Conservation (phyloP, 1,284 basidiomycete species). For the Somion occarium region DNA sequence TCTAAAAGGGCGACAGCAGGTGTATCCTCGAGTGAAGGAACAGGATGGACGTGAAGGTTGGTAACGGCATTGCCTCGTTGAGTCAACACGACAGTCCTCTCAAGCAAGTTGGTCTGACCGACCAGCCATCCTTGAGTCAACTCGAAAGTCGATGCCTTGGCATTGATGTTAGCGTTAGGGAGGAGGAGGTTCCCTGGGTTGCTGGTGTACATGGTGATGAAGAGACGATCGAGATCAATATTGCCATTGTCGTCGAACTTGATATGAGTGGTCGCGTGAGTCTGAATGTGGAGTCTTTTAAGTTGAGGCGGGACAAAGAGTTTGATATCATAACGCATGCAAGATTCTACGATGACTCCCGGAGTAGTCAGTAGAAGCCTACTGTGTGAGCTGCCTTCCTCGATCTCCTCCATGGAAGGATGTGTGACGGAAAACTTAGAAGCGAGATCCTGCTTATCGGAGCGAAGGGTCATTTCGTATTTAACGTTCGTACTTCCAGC, state of each 20-base stretch:
- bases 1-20: conserved; percentile 33
- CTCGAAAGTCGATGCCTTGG: conserved; percentile 37
- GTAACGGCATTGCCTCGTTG: conserved; percentile 46
- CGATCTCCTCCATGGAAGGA: conserved; percentile 27
- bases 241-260: conserved; percentile 42
- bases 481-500: conserved; percentile 36
- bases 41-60: conserved; percentile 44
- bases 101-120: conserved; percentile 45
- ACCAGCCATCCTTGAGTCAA: conserved; percentile 53
- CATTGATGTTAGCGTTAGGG: conserved; percentile 35
- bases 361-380: conserved; percentile 30
- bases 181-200: conserved; percentile 40
- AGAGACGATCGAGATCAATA: conserved; percentile 37
- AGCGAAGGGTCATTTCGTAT: conserved; percentile 44
- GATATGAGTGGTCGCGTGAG: conserved; percentile 41
- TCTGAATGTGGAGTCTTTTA: conserved; percentile 39
- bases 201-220: conserved; percentile 36
- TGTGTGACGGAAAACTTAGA: conserved; percentile 31
- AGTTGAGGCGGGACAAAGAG: conserved; percentile 45
- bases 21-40: conserved; percentile 20
- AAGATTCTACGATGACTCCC: conserved; percentile 23
- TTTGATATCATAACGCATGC: conserved; percentile 52
- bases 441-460: conserved; percentile 37
- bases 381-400: conserved; percentile 30
- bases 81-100: conserved; percentile 39